Percentiles rank a stretch among this genome's conserved stretches.
These are phyloP conservation scores for Lentinula sp. DNA, from an alignment of 768 basidiomycete species.

Conservation along the genomic window DNA sequence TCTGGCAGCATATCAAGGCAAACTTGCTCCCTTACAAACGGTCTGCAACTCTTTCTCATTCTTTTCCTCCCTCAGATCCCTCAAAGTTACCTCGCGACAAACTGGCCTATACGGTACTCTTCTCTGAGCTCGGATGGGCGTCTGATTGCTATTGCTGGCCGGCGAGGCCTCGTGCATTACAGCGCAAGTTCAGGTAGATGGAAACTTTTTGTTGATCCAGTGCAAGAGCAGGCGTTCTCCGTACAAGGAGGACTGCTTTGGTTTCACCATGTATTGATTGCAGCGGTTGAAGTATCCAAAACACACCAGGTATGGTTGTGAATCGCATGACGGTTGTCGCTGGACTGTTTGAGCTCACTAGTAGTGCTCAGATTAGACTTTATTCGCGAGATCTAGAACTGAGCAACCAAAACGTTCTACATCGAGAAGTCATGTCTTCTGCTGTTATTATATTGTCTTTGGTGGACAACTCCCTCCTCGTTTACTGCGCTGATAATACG, in stretches of 20 bases:
- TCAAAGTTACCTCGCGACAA: constrained; percentile 76
- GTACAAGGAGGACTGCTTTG: constrained; percentile 91
- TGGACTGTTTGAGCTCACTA: background rate
- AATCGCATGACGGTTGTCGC: background rate
- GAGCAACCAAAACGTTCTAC: constrained; percentile 74
- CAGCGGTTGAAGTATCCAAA: constrained; percentile 77
- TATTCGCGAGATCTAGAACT: constrained; percentile 92
- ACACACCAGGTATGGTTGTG: constrained; percentile 58
- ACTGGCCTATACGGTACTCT: constrained; percentile 94
- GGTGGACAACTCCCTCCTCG: constrained; percentile 91
- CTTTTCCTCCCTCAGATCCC: constrained; percentile 57
- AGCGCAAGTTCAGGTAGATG: constrained; percentile 92
- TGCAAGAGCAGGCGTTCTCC: constrained; percentile 80
- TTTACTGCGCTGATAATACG: constrained; percentile 93
- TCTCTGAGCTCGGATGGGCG: constrained; percentile 87
- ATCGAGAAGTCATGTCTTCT: constrained; percentile 69
- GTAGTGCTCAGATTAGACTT: constrained; percentile 64
- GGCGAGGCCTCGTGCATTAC: constrained; percentile 88
- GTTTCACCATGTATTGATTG: constrained; percentile 95
- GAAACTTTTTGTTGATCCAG: constrained; percentile 79
- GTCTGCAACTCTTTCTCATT: background rate
- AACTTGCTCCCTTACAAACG: background rate
- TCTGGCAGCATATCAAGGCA: constrained; percentile 96
- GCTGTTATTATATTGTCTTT: constrained; percentile 85
- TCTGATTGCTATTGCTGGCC: constrained; percentile 88